Evolutionary conservation across 2,329 filamentous ascomycete genomes (phyloP), one percentile per base, ranked within the genome.

Genomic region (Cytospora mali): DNA sequence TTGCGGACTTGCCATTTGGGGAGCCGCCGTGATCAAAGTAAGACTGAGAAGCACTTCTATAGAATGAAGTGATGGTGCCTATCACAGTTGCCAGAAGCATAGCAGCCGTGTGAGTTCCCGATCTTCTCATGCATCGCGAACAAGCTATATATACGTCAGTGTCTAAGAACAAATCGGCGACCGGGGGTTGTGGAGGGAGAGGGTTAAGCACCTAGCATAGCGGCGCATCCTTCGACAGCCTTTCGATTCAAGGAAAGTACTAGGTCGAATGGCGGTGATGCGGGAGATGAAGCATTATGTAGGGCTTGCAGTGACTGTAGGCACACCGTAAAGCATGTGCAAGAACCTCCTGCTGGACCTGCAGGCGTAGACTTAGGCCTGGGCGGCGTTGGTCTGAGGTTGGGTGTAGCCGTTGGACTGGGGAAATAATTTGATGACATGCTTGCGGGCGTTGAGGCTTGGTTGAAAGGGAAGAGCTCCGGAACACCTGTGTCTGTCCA

Each of bases 31-130:
- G 66, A 46, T 76, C 77, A 62, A 78, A 79, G 62, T 78, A 76
- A 4, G 73, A 70, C 54, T 76, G 71, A 11, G 74, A 76, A 2
- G 77, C 78, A 21, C 73, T 74, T 62, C 76, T 77, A 70, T 83
- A 82, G 58, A 80, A 76, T 1, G 75, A 77, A 1, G 79, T 77
- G 53, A 81, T 77, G 68, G 81, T 80, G 55, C 77, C 76, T 21
- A 84, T 76, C 23, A 83, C 73, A 0, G 80, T 82, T 0, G 77
- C 79, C n/a, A 83, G 73, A 0, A 83, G 74, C 80, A 82, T 82
- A 6, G 77, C 76, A 0, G 76, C 74, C 1, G 80, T 81, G 54
- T 80, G 77, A 4, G 74, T 76, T 2, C 76, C 78, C 1, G 76
- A 75, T 14, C 74, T 73, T 61, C 72, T 75, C 72, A 81, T 77